Evolutionary conservation across 345 rosid genomes (phyloP).

Genomic region (Clausena lansium): DNA sequence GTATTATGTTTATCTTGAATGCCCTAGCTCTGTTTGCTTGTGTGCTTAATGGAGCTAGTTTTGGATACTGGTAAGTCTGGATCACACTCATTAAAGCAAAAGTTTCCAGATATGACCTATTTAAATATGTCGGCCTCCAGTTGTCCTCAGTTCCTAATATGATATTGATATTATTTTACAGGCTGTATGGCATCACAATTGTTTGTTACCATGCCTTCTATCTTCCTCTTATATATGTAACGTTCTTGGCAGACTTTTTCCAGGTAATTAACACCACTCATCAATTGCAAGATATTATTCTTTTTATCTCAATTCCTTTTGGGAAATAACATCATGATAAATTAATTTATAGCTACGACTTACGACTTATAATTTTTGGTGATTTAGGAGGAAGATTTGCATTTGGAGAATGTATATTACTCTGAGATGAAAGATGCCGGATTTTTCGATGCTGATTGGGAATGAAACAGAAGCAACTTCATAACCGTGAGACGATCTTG

Average conservation of each 20-base stretch:
- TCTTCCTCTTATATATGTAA: slow-evolving; percentile 74
- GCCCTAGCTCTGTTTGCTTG: slow-evolving; percentile 63
- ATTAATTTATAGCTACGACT: not conserved
- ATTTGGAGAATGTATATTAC: slow-evolving; percentile 78
- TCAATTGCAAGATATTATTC: not conserved
- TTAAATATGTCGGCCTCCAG: not conserved
- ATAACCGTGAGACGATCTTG: not conserved
- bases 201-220: slow-evolving; percentile 81
- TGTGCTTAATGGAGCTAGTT: slow-evolving; percentile 55
- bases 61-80: slow-evolving; percentile 71
- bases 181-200: slow-evolving; percentile 68
- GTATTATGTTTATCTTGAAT: slow-evolving; percentile 62
- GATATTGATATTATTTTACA: slow-evolving; percentile 26
- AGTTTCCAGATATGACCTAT: not conserved
- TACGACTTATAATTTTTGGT: not conserved
- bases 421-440: slow-evolving; percentile 98
- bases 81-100: not conserved
- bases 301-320: not conserved
- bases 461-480: slow-evolving; percentile 27
- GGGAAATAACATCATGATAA: not conserved
- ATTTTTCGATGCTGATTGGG: slow-evolving; percentile 88
- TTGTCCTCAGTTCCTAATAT: not conserved
- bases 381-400: slow-evolving; percentile 76
- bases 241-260: slow-evolving; percentile 90
- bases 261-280: slow-evolving; percentile 42